A percentile compares a stretch with the other conserved stretches of the same genome.
phyloP scores from a whole-genome alignment of 495 filamentous ascomycete genomes.

The Eremomyces bilateralis region DNA sequence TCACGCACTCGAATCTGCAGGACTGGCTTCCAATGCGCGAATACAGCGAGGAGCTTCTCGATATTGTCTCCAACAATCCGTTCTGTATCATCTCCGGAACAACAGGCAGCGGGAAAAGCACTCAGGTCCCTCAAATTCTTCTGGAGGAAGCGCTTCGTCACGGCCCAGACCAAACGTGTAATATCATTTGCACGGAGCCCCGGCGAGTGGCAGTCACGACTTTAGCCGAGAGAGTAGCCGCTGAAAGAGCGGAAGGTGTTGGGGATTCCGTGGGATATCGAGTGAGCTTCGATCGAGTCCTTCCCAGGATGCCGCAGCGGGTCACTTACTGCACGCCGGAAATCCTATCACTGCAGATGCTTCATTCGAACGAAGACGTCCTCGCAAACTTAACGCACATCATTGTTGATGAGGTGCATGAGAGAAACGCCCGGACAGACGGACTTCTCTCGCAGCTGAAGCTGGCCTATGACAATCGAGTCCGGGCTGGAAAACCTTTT shows the following conservation, averaged over 20 bases:
- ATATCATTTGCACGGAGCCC: slow-evolving; percentile 37
- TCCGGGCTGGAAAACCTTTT: slow-evolving; percentile 14
- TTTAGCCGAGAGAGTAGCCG: slow-evolving; percentile 31
- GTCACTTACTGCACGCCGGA: slow-evolving; percentile 39
- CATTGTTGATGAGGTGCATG: slow-evolving; percentile 40
- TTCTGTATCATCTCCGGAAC: slow-evolving; percentile 34
- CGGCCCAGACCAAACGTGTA: slow-evolving; percentile 23
- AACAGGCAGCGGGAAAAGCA: slow-evolving; percentile 39
- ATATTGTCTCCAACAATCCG: slow-evolving; percentile 25
- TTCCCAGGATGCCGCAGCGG: slow-evolving; percentile 22
- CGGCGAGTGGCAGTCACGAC: slow-evolving; percentile 33
- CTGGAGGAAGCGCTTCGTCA: slow-evolving; percentile 27
- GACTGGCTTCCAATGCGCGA: slow-evolving; percentile 27
- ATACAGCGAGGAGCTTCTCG: slow-evolving; percentile 22
- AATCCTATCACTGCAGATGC: slow-evolving; percentile 28
- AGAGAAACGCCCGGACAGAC: slow-evolving; percentile 32
- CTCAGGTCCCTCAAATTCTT: slow-evolving; percentile 38
- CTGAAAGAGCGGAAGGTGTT: slow-evolving; percentile 28
- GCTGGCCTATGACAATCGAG: slow-evolving; percentile 21
- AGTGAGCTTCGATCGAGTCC: slow-evolving; percentile 22
- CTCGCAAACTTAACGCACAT: slow-evolving; percentile 29
- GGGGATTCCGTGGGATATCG: slow-evolving; percentile 31
- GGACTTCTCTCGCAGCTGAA: slow-evolving; percentile 33
- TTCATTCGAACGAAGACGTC: slow-evolving; percentile 20
- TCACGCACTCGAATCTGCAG: background rate